Evolutionary conservation across 2,329 filamentous ascomycete genomes (phyloP), one percentile per base, ranked within the genome.

Genomic region (Blastomyces parvus): DNA sequence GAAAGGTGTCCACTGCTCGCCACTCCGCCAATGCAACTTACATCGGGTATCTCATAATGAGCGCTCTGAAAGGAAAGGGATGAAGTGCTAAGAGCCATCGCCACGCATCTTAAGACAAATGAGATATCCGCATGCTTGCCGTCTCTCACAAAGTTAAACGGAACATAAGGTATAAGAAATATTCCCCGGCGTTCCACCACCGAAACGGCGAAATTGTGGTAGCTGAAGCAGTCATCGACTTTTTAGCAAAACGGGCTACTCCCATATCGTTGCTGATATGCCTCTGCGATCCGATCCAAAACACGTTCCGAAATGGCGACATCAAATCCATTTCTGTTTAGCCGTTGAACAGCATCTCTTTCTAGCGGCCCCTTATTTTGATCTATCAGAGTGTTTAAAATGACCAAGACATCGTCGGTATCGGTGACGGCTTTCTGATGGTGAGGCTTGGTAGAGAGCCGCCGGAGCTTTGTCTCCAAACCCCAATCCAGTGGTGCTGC

Each of bases 321-420:
- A 56, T 65, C 63, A 55, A 66, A 66, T 6, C 61, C 57, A 33
- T 63, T 66, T 50, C 46, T 59, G 25, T 66, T 66, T 25, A 65
- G 36, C 9, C 57, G 33, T 19, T 33, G 44, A 36, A 66, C 38
- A 8, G 33, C 22, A 22, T 63, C 42, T 33, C 63, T 59, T 25
- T 65, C 59, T n/a, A 64, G 53, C 14, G 56, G 59, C 3, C 58
- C 63, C 3, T 62, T 64, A 40, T 62, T 50, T 44, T 36, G 50
- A 22, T 65, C 50, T 27, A 25, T 58, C 40, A 64, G n/a, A 19
- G 38, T 25, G 13, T 63, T 61, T 22, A 66, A 44, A 13, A 66
- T 60, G 5, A 61, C 65, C 13, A 65, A 17, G 17, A 61, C 48
- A 27, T 66, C 65, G 8, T 42, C 44, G 13, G 63, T 59, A 53